A percentile compares a stretch with the other conserved stretches of the same genome.
These are phyloP conservation scores for Astragalus membranaceus DNA, from an alignment of 306 rosid genomes.

Conservation along the genomic window DNA sequence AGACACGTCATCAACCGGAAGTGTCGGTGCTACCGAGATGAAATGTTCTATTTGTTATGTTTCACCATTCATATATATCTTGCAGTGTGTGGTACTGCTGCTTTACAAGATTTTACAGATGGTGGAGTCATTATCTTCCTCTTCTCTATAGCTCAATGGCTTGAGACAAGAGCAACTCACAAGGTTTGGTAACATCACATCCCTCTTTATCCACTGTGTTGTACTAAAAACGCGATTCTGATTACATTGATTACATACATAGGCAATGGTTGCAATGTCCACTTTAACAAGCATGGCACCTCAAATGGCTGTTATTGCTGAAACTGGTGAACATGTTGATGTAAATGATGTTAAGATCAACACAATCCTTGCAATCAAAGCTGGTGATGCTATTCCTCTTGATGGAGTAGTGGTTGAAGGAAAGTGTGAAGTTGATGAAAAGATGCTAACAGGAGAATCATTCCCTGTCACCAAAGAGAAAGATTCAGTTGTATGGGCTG, in stretches of 20 bases:
- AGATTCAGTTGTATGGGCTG: constrained; percentile 78
- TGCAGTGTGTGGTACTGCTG: constrained; percentile 69
- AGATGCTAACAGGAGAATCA: constrained; percentile 83
- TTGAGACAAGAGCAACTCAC: constrained; percentile 71
- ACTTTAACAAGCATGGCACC: constrained; percentile 66
- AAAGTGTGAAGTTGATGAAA: constrained; percentile 79
- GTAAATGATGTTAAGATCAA: constrained; percentile 63
- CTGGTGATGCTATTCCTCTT: constrained; percentile 83
- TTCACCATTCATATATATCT: not conserved
- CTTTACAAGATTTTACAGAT: constrained; percentile 68
- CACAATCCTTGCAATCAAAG: constrained; percentile 65
- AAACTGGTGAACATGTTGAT: constrained; percentile 60
- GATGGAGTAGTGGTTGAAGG: constrained; percentile 85
- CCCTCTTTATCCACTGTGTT: not conserved
- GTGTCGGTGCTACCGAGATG: no score
- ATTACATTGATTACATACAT: not conserved
- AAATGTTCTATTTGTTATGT: not conserved
- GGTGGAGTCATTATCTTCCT: constrained; percentile 78
- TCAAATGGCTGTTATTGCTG: constrained; percentile 66
- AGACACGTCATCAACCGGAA: no score
- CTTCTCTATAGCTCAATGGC: constrained; percentile 85
- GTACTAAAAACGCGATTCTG: not conserved
- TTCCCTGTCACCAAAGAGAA: constrained; percentile 78
- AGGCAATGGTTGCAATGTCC: constrained; percentile 78
- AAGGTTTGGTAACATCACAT: constrained; percentile 38